A percentile compares a stretch with the other conserved stretches of the same genome.
These are phyloP conservation scores for Rhynchospora tenuis DNA, from an alignment of 176 grass and related monocot genomes.

Conservation along the genomic window DNA sequence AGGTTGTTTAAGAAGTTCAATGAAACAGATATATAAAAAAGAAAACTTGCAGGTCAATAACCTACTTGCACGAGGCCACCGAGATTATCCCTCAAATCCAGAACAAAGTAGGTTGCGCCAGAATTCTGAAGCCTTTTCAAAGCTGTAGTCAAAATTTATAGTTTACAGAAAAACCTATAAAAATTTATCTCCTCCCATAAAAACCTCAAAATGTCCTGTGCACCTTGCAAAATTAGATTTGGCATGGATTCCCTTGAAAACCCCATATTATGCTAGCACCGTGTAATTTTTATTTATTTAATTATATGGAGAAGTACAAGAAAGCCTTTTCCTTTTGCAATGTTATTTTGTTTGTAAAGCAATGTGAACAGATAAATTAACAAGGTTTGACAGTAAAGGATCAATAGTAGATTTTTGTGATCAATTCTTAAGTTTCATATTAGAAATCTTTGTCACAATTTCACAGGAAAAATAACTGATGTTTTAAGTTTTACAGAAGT, in stretches of 20 bases:
- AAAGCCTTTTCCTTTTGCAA: not conserved
- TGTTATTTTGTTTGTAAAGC: too few species aligned
- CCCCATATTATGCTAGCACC: not conserved
- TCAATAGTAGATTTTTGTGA: not conserved
- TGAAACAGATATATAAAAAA: conserved; percentile 14
- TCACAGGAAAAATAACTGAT: not conserved
- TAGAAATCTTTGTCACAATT: not conserved
- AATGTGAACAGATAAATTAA: not conserved
- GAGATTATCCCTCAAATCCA: conserved; percentile 98
- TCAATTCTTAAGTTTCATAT: not conserved
- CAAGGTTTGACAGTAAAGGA: not conserved
- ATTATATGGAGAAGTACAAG: not conserved
- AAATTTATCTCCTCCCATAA: not conserved
- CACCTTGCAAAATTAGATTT: not conserved
- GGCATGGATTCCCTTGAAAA: not conserved
- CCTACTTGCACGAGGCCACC: conserved; percentile 91
- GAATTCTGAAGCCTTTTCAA: conserved; percentile 64
- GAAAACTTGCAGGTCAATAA: not conserved
- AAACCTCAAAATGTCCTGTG: not conserved
- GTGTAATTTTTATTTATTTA: not conserved
- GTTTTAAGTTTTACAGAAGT: not conserved
- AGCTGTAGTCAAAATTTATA: conserved; percentile 41
- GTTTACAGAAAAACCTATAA: conserved; percentile 2
- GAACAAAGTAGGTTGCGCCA: conserved; percentile 80
- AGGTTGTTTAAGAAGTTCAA: not conserved